Base-by-base conservation (phyloP, 1,284 basidiomycete species). In the Mycosarcoma mackinlayi region DNA sequence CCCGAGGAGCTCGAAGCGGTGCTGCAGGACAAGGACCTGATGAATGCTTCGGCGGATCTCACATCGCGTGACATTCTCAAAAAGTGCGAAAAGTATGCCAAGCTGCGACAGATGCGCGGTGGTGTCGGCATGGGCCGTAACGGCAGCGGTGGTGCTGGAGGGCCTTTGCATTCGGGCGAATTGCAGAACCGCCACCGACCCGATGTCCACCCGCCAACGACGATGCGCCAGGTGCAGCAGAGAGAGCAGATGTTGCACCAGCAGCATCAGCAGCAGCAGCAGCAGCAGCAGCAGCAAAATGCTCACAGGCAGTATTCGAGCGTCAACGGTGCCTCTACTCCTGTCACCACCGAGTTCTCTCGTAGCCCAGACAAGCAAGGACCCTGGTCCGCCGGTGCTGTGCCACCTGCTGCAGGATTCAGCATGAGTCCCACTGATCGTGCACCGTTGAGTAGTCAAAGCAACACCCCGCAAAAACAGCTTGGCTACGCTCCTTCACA, bases 21-120 rank as follows among this genome's bases (percentile, higher is more conserved):
- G 23, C 62, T 82, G 44, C 67, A 72, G 46, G 80, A 82, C 53
- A 77, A 77, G 42, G 78, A 77, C 37, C 58, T 82, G 47, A 62
- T 82, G 47, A 72, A 65, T 37, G 59, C 70, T 6, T 75, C 73
- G 16, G 65, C 76, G 25, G 80, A 82, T 21, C 44, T 80, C 8
- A 75, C 75, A 4, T 71, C 75, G 27, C 46, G 69, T 4, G 80
- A 82, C 54, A 76, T 81, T 24, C 54, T 82, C 14, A 76, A 75
- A 67, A 68, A 66, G 40, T 82, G 80, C 59, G 79, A 78, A 34
- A 73, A 73, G 62, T 75, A 78, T 47, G 77, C 77, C 6, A 25
- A 52, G 14, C 58, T 56, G 52, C 57, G 77, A 13, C 67, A 55
- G 60, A 50, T 39, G 50, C 44, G 61, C 16, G 63, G 60, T 13